phyloP scores from a whole-genome alignment of 148 eudicot species.

The Rhododendron molle region DNA sequence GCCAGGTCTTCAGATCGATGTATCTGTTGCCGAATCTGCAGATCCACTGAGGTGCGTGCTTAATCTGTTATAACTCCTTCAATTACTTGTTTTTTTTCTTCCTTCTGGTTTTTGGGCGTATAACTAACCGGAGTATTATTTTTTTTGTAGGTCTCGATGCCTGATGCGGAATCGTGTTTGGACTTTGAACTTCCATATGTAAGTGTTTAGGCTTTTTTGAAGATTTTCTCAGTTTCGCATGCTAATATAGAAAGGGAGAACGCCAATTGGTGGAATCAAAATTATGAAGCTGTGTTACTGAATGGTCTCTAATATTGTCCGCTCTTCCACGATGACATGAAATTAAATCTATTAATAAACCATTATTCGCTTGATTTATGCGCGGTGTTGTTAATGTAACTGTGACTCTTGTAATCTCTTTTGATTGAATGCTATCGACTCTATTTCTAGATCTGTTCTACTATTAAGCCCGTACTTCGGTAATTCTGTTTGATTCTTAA shows the following conservation, averaged over 20 bases:
- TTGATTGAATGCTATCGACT: neutral
- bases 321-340: no score
- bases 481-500: neutral
- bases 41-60: neutral
- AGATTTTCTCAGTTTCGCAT: neutral
- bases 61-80: neutral
- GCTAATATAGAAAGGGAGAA: neutral
- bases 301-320: no score
- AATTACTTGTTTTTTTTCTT: neutral
- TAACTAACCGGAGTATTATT: neutral
- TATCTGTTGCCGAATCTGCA: neutral
- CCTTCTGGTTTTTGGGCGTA: no score
- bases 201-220: neutral
- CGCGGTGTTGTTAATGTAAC: neutral
- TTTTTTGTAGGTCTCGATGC: neutral
- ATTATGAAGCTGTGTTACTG: no score
- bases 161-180: neutral
- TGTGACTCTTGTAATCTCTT: neutral
- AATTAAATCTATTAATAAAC: no score
- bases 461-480: neutral
- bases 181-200: no score
- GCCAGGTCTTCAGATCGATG: neutral
- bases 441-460: neutral
- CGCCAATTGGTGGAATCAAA: no score
- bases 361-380: no score